Evolutionary conservation across 495 filamentous ascomycete species (phyloP), one percentile per base, ranked within the genome.

Genomic region (Neurospora hispaniola): DNA sequence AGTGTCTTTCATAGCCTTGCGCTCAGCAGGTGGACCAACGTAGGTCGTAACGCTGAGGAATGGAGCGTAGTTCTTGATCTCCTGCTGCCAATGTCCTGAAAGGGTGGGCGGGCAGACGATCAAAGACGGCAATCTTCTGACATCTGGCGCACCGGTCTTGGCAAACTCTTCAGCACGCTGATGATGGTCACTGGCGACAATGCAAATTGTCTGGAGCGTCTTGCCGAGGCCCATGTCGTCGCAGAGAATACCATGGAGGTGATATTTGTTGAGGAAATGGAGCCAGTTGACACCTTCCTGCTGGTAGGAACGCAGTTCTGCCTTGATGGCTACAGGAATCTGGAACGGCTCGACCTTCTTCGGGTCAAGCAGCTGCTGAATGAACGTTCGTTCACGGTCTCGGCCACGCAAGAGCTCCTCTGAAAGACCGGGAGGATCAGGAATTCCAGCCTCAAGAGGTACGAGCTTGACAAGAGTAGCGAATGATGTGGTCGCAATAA

Each of bases 201-300:
- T 98, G 79, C 96, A 98, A 62, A 99, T 88, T 0, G 96, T 99
- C 81, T 99, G 96, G 27, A 99, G 85, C 1, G 96, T 99, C 81
- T 99, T 99, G 42, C 96, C 96, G 62, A 99, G 92, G 75, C 96
- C 96, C 96, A 99, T 99, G 79, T 99, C 96, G 78, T 99, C 96
- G 79, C 96, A 99, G 71, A 99, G 93, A 82, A 99, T 97, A 46
- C 96, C 96, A 75, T 99, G 96, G 18, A 99, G 88, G 80, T 98
- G 93, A 78, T 97, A 99, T 44, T 93, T 94, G 78, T 98, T 99
- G 75, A 99, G 90, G 85, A 99, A 99, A 69, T 94, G 89, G 66
- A 99, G 90, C 96, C 96, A 99, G 79, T 98, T 99, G 81, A 99
- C 94, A 81, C 96, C 96, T 66, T 99, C 96, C 81, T 99, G 96